These are phyloP conservation scores for Pelargonium myrrhifolium DNA, from an alignment of 441 rosid species.

Conservation along the genomic window DNA sequence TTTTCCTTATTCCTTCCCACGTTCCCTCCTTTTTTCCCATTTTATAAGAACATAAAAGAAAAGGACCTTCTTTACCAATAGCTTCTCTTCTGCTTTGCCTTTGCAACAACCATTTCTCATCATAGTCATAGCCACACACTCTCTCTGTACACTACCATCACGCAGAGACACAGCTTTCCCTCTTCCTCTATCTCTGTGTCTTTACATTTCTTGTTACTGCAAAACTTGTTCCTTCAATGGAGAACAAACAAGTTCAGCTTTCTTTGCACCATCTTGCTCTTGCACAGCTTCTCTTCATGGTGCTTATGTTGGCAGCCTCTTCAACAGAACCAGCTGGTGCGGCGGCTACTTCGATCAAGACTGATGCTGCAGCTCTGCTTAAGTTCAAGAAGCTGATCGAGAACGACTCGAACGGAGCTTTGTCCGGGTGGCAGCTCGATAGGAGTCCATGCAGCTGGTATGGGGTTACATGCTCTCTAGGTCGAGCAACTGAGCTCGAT, in stretches of 20 bases:
- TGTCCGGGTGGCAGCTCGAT: slow-evolving; percentile 52
- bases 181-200: slow-evolving; percentile 19
- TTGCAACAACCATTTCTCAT: slow-evolving; percentile 34
- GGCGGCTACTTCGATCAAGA: slow-evolving; percentile 45
- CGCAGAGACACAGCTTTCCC: background rate
- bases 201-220: slow-evolving; percentile 13
- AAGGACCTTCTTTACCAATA: slow-evolving; percentile 43
- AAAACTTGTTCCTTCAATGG: slow-evolving; percentile 45
- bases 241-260: slow-evolving; percentile 27
- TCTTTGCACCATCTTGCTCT: slow-evolving; percentile 29
- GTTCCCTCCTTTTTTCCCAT: slow-evolving; percentile 29
- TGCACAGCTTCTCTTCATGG: slow-evolving; percentile 23
- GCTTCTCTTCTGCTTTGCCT: slow-evolving; percentile 32
- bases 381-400: slow-evolving; percentile 60
- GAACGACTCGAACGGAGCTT: slow-evolving; percentile 51
- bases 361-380: slow-evolving; percentile 61
- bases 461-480: slow-evolving; percentile 64
- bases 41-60: slow-evolving; percentile 13
- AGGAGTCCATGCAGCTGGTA: slow-evolving; percentile 59
- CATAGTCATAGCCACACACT: slow-evolving; percentile 33
- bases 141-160: slow-evolving; percentile 16
- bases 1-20: slow-evolving; percentile 21
- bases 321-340: slow-evolving; percentile 20
- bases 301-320: slow-evolving; percentile 26
- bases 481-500: slow-evolving; percentile 65